Base-by-base conservation (phyloP, 768 basidiomycete species). In the Phanerochaete sordida region DNA sequence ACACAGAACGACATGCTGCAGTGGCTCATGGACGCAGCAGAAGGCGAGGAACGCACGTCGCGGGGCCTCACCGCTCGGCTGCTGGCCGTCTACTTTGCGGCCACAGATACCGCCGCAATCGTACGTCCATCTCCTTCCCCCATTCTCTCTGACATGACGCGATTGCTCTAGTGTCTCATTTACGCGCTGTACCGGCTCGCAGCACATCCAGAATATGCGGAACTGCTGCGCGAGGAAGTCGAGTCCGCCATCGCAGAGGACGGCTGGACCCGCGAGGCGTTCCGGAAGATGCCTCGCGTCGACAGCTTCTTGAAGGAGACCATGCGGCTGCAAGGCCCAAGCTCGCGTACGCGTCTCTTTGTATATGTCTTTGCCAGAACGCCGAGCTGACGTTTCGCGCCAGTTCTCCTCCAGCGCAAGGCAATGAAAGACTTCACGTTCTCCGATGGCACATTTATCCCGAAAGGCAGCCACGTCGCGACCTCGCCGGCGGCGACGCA, bases 1-100 rank as follows among this genome's bases (percentile, higher is more conserved):
- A 15, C 27, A 23, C 39, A 79, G 81, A 77, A 77, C 55, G 80
- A 83, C 62, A 64, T 79, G 37, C 72, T 82, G 4, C 73, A 72
- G 43, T 83, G 81, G 81, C 64, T 81, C 7, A 66, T 82, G 43
- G 77, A 77, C 35, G 68, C 68, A 16, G 76, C 77, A 0, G 27
- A 52, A 28, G 61, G 61, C 7, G 56, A 52, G 13, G 61, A 62
- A 30, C 37, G 44, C 33, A 33, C 33, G 2, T 19, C 56, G 6
- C 24, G 31, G 8, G 31, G 23, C 3, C 35, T 62, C 13, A 55
- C 37, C 8, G 8, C 33, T 16, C 53, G 60, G 9, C 37, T 63
- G 13, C 28, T 79, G 37, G 48, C 58, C n/a, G 49, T 72, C 30
- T 77, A 76, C 62, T 73, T 77, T 61, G 72, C 74, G 1, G 71